Evolutionary conservation across 345 rosid genomes (phyloP).

Genomic region (Eucalyptus pauciflora): DNA sequence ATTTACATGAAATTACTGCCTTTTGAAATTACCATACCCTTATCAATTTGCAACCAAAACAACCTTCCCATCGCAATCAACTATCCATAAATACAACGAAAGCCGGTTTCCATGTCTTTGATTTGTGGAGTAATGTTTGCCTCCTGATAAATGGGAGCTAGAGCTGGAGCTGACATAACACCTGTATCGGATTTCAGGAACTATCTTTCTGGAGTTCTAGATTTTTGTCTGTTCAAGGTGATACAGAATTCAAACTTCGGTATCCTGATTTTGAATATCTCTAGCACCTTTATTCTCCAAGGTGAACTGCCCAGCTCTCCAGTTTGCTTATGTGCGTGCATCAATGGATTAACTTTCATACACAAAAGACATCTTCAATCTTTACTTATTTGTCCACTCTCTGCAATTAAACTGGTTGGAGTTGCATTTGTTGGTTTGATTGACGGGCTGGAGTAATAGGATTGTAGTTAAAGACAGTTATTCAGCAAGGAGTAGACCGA

Average conservation of each 20-base stretch:
- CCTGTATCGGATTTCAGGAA: too few species aligned
- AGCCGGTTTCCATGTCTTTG: too few species aligned
- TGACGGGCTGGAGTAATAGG: neutral
- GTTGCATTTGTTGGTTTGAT: neutral
- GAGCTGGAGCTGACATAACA: neutral
- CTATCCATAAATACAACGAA: neutral
- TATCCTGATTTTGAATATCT: neutral
- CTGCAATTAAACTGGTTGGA: neutral
- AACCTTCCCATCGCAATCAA: too few species aligned
- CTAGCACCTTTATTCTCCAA: neutral
- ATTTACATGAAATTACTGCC: too few species aligned
- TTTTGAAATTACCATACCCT: too few species aligned
- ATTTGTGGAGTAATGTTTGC: too few species aligned
- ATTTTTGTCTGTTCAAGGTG: neutral
- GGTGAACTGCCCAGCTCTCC: neutral
- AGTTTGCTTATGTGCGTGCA: neutral
- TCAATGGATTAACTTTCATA: neutral
- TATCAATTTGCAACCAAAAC: too few species aligned
- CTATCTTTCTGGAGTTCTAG: neutral
- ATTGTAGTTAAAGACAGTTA: neutral
- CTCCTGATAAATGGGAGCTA: neutral
- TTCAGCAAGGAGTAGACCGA: neutral
- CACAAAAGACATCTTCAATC: neutral
- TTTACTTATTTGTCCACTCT: neutral
- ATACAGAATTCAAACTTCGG: neutral